Conservation (phyloP, 345 rosid species). For the Citrus sinensis region DVS_A1.0 CM039166.1:844501-845000, state of each 20-base stretch:
- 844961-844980: slow-evolving; percentile 68
- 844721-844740: slow-evolving; percentile 93
- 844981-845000: slow-evolving; percentile 62
- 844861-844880: slow-evolving; percentile 85
- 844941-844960: slow-evolving; percentile 46
- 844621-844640: slow-evolving; percentile 67
- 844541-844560: slow-evolving; percentile 83
- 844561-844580: slow-evolving; percentile 86
- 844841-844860: slow-evolving; percentile 74
- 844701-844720: slow-evolving; percentile 85
- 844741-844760: slow-evolving; percentile 77
- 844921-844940: slow-evolving; percentile 46
- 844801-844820: slow-evolving; percentile 81
- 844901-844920: slow-evolving; percentile 96
- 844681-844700: slow-evolving; percentile 88
- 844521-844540: slow-evolving; percentile 87
- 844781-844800: slow-evolving; percentile 84
- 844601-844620: slow-evolving; percentile 94
- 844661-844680: slow-evolving; percentile 95
- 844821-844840: slow-evolving; percentile 74
- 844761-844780: slow-evolving; percentile 68
- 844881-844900: slow-evolving; percentile 75
- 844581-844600: slow-evolving; percentile 91
- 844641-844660: slow-evolving; percentile 34
- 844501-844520: slow-evolving; percentile 86